Percentiles rank a stretch among this genome's conserved stretches.
Conservation (phyloP, 805 yeast species). For the Blastobotrys parvus region DNA sequence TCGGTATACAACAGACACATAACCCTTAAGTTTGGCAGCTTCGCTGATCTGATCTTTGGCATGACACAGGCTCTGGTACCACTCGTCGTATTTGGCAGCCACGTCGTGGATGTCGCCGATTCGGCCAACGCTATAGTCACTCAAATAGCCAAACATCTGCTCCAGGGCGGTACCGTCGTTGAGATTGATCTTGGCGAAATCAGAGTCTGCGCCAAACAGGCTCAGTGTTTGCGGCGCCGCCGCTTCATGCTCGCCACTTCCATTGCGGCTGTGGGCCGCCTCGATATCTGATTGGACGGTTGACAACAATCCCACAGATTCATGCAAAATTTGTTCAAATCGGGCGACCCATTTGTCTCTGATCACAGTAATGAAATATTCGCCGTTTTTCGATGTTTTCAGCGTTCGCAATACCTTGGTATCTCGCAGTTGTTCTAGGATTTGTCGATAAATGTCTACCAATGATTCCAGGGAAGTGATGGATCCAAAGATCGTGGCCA, state of each 20-base stretch:
- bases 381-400: not conserved
- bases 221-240: not conserved
- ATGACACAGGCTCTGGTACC: not conserved
- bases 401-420: slow-evolving; percentile 6
- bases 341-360: slow-evolving; percentile 5
- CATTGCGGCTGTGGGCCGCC: not conserved
- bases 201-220: not conserved
- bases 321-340: not conserved
- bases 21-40: not conserved
- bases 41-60: not conserved
- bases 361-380: not conserved
- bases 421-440: slow-evolving; percentile 7
- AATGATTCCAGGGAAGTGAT: slow-evolving; percentile 4
- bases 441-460: slow-evolving; percentile 7
- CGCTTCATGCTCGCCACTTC: not conserved
- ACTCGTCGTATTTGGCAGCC: not conserved
- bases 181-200: not conserved
- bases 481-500: slow-evolving; percentile 3
- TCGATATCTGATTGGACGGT: no score
- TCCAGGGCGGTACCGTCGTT: not conserved
- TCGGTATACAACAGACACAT: not conserved
- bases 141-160: not conserved
- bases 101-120: not conserved
- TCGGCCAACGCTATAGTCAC: slow-evolving; percentile 1
- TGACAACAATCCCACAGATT: not conserved